Conservation (phyloP, 1,284 basidiomycete species). For the Cutaneotrichosporon cutaneum region DNA sequence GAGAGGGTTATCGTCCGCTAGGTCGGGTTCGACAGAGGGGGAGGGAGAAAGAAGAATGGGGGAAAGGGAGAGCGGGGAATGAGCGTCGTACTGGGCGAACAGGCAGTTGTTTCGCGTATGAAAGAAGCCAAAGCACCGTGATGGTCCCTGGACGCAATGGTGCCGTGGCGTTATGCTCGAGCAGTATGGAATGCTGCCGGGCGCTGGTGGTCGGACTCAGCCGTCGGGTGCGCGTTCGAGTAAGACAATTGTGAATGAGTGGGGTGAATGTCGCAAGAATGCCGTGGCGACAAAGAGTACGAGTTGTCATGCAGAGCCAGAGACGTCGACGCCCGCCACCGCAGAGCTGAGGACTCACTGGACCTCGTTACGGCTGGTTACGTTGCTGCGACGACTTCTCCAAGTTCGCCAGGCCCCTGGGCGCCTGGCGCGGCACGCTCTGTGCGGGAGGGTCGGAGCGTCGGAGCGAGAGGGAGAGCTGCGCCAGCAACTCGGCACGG, state of each 20-base stretch:
- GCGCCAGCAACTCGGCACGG: neutral
- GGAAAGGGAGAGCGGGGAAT: neutral
- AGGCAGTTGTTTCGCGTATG: neutral
- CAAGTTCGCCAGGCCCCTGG: neutral
- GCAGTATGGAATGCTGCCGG: neutral
- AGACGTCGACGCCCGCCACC: neutral
- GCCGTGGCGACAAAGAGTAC: too few species aligned
- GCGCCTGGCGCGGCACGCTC: neutral
- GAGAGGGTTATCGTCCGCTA: too few species aligned
- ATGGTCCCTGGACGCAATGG: neutral
- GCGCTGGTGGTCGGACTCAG: neutral
- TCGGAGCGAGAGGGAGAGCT: neutral
- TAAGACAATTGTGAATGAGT: neutral
- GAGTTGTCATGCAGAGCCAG: neutral
- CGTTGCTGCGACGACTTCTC: neutral
- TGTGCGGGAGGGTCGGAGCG: neutral
- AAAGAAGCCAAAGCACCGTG: neutral
- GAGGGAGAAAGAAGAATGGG: neutral
- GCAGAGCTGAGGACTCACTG: neutral
- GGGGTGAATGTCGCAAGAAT: too few species aligned
- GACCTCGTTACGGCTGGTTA: neutral
- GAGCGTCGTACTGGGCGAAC: neutral
- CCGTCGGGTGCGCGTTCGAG: neutral
- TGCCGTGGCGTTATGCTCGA: neutral
- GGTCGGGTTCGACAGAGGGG: neutral